Base-by-base conservation (phyloP, 2,329 filamentous ascomycete species). In the Sporothrix schenckii region DNA sequence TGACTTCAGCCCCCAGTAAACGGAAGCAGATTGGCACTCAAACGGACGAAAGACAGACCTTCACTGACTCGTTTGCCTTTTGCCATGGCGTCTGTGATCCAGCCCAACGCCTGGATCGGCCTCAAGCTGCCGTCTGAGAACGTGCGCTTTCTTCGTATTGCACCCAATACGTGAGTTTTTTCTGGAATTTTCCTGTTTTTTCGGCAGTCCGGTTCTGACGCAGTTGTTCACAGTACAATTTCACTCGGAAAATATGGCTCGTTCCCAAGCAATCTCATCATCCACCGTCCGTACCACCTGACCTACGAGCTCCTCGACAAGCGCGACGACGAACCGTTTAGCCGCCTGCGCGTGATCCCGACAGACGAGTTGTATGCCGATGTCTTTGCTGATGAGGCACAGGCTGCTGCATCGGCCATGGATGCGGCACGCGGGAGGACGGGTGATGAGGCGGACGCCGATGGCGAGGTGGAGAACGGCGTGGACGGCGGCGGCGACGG, bases 201-300 rank as follows among this genome's bases (percentile, higher is more conserved):
- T 47, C 16, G n/a, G 11, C 1, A 19, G 6, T 16, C 10, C 16
- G 10, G 21, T n/a, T 7, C 63, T 52, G 19, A 41, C 47, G 1
- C 78, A 2, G 2, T n/a, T 63, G 60, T 6, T 6, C 19, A 52
- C 75, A 97, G 94, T 53, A 92, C 88, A 58, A 91, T 98, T 74
- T 93, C 92, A 1, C 84, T 98, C 47, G 93, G 93, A 70, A 98
- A 97, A 87, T 97, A 95, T 79, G 95, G 95, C 74, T 88, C 89
- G 1, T 97, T 99, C 78, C 91, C 92, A 19, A 89, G 92, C 68
- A 97, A 98, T 78, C 87, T 95, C 44, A 88, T 99, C 60, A 87
- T 99, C 73, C 91, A 93, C n/a, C 90, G 95, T 9, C 95, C 95
- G 0, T 97, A 92, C 78, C 88, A 97, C 81, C 84, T 96, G 72